Base-by-base conservation (phyloP, 2,329 filamentous ascomycete genomes). In the Xylaria sp. region DNA sequence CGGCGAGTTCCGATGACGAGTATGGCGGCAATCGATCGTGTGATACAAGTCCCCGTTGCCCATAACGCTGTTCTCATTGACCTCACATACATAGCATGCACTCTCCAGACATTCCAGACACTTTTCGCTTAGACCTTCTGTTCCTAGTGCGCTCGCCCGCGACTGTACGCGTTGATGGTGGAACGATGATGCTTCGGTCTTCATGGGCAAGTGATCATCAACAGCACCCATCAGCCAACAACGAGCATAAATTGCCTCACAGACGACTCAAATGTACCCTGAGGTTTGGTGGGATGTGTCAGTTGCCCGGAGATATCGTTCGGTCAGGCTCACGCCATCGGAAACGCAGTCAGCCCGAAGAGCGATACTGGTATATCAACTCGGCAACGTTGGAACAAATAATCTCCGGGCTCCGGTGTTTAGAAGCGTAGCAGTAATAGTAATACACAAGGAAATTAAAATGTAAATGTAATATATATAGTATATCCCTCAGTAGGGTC, bases 61-160 rank as follows among this genome's bases (percentile, higher is more conserved):
- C 28, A n/a, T 8, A 37, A 18, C 15, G 37, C 18, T 28, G 15
- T 58, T 44, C 13, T 48, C 56, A 58, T 3, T 12, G 23, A 31
- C 39, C 25, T 31, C 37, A 46, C 13, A 2, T n/a, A 28, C 25
- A 20, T 12, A 46, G 34, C 10, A 37, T 37, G 10, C 34, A 10
- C 34, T 37, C 34, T 37, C 15, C n/a, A 46, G 39, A n/a, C n/a
- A 46, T 46, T 31, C 31, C 12, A 10, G 20, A 12, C 18, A 44
- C 10, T 61, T 66, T 61, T 66, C 64, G 57, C 50, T 66, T 61
- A 48, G 12, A 31, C n/a, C 18, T 59, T 34, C 50, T 63, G 15
- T n/a, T 57, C 18, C 39, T 7, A 34, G 39, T 12, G 13, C 9
- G 23, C 2, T 62, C 15, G 46, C 46, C 15, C 6, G 55, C 15